Base-by-base conservation (phyloP, 2,329 filamentous ascomycete species). In the Septoria linicola region DNA sequence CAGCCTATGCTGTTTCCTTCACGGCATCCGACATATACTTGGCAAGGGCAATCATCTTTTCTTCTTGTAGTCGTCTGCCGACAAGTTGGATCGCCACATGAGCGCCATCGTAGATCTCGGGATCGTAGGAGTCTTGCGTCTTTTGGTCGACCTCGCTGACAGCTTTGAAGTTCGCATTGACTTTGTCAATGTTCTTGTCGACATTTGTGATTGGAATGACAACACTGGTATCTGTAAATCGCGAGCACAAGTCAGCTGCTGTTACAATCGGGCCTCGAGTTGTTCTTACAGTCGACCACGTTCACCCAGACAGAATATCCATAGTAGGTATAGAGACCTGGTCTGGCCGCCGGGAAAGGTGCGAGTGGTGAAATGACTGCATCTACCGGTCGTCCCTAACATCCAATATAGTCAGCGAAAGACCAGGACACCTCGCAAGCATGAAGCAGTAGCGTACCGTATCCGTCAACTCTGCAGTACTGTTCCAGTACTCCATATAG, bases 401-500 rank as follows among this genome's bases (percentile, higher is more conserved):
- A 27, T n/a, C n/a, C n/a, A n/a, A n/a, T n/a, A n/a, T n/a, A n/a
- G n/a, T n/a, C n/a, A 27, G 5, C 23, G 23, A 27, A 27, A 10
- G 5, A 27, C 23, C 23, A 27, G 23, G 5, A 10, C 5, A 27
- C 10, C 23, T 27, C 10, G 23, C 23, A 27, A 27, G 23, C 10
- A 27, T 27, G 23, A 5, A 27, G 10, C 23, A 27, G 10, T 27
- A 27, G 5, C 23, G 5, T 27, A 27, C 23, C 2, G 69, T 79
- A 20, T 73, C 75, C 0, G 79, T 81, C n/a, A 71, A 40, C 3
- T 71, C 66, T 0, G 67, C 70, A 0, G 80, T 83, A 11, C 71
- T 75, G 54, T 83, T 83, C 82, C 81, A 84, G 61, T 83, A 85
- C 44, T 85, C 81, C 66, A 82, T 75, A 57, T 85, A 85, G 14